A percentile compares a stretch with the other conserved stretches of the same genome.
phyloP scores from a whole-genome alignment of 139 green algal species.

The Gonium pectorale region DNA sequence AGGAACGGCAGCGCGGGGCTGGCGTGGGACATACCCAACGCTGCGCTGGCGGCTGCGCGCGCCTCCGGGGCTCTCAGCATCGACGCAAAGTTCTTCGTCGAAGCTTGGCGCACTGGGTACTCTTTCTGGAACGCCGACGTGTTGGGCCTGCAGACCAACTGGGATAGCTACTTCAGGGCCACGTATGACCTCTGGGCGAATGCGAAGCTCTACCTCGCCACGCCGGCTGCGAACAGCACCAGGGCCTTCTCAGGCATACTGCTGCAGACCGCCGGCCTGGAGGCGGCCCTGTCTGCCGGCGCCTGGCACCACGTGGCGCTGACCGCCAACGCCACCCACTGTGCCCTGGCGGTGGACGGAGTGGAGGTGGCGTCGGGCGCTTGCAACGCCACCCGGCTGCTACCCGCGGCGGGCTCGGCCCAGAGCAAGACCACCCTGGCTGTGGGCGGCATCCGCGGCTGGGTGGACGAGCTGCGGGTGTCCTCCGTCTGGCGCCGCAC shows the following conservation, averaged over 20 bases:
- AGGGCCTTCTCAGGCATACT: neutral
- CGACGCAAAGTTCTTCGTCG: constrained; percentile 41
- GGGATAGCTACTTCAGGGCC: constrained; percentile 19
- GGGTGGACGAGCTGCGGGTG: constrained; percentile 42
- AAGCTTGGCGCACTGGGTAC: constrained; percentile 18
- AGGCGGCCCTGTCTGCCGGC: constrained; percentile 1
- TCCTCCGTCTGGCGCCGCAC: constrained; percentile 1
- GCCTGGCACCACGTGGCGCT: constrained; percentile 40
- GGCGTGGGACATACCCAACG: neutral
- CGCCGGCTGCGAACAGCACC: neutral
- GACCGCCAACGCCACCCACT: constrained; percentile 26
- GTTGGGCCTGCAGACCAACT: constrained; percentile 7
- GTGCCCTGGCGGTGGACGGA: constrained; percentile 35
- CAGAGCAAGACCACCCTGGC: neutral
- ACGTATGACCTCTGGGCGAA: neutral
- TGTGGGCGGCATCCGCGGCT: constrained; percentile 29
- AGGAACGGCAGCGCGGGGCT: neutral
- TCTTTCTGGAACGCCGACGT: constrained; percentile 21
- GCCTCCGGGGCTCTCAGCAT: neutral
- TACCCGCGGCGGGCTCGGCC: neutral
- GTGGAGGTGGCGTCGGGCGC: constrained; percentile 5
- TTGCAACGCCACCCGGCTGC: constrained; percentile 30
- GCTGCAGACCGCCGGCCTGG: neutral
- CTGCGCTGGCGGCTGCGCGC: neutral
- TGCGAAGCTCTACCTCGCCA: neutral